phyloP scores from a whole-genome alignment of 495 filamentous ascomycete species.

The Lepidopterella palustris region DNA sequence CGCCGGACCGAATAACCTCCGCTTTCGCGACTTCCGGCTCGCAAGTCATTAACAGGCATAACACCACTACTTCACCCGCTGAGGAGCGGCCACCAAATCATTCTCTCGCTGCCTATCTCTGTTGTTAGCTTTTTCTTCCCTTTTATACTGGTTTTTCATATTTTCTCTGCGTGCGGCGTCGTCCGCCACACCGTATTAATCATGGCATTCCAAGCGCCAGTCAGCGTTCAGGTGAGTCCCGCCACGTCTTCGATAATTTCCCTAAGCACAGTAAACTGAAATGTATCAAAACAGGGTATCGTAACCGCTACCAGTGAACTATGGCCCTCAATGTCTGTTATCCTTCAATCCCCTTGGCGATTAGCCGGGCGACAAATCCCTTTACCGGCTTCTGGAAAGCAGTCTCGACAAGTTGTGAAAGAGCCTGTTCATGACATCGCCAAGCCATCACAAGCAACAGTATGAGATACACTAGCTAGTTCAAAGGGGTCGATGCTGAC shows the following conservation, averaged over 20 bases:
- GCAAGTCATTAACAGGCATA: neutral
- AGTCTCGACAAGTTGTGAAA: neutral
- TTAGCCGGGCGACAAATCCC: slow-evolving; percentile 17
- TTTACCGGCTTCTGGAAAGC: neutral
- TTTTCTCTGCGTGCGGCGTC: neutral
- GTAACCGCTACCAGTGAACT: slow-evolving; percentile 47
- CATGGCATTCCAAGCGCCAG: slow-evolving; percentile 27
- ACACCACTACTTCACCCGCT: neutral
- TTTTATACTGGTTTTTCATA: neutral
- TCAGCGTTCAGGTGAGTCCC: slow-evolving; percentile 25
- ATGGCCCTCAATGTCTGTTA: slow-evolving; percentile 50
- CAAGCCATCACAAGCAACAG: slow-evolving; percentile 1
- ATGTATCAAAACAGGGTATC: slow-evolving; percentile 26
- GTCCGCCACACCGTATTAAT: slow-evolving; percentile 1
- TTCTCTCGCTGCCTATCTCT: neutral
- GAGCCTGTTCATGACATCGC: neutral
- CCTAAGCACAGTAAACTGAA: slow-evolving; percentile 1
- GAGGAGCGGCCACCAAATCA: neutral
- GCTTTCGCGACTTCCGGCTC: neutral
- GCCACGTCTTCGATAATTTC: neutral
- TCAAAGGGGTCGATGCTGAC: neutral
- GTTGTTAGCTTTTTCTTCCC: neutral
- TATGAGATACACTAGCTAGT: neutral
- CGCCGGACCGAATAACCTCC: no score
- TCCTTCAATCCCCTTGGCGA: slow-evolving; percentile 43